These are phyloP conservation scores for Penicillium sp. DNA, from an alignment of 2,329 filamentous ascomycete genomes.

Conservation along the genomic window DNA sequence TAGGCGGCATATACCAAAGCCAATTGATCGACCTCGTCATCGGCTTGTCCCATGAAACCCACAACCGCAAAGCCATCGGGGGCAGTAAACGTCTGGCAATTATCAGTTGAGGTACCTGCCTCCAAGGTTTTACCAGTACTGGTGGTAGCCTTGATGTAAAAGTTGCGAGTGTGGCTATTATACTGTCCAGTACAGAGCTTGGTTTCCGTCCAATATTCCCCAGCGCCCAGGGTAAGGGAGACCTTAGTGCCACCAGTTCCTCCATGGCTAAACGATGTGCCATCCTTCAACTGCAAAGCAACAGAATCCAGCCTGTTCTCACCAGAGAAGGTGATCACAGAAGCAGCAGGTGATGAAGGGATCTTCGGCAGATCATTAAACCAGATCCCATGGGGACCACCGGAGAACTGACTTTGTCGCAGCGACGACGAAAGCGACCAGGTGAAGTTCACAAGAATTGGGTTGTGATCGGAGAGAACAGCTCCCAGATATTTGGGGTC, in stretches of 20 bases:
- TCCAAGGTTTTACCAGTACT: slow-evolving; percentile 49
- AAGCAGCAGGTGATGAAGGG: slow-evolving; percentile 33
- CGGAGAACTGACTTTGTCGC: slow-evolving; percentile 39
- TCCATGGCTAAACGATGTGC: slow-evolving; percentile 53
- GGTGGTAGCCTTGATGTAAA: slow-evolving; percentile 57
- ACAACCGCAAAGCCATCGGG: slow-evolving; percentile 54
- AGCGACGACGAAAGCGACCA: slow-evolving; percentile 52
- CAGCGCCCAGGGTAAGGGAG: slow-evolving; percentile 46
- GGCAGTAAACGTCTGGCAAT: slow-evolving; percentile 51
- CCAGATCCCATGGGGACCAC: slow-evolving; percentile 43
- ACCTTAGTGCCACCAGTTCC: slow-evolving; percentile 51
- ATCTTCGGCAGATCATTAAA: slow-evolving; percentile 56
- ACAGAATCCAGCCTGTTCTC: slow-evolving; percentile 53
- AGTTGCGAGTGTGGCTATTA: slow-evolving; percentile 51
- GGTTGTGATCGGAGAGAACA: slow-evolving; percentile 65
- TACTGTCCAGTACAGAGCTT: slow-evolving; percentile 54
- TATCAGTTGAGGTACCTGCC: slow-evolving; percentile 48
- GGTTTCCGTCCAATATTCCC: slow-evolving; percentile 53
- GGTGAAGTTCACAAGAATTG: slow-evolving; percentile 43
- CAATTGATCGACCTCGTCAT: slow-evolving; percentile 58
- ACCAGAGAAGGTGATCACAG: slow-evolving; percentile 47
- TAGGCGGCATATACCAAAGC: slow-evolving; percentile 36
- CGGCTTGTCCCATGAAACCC: slow-evolving; percentile 54
- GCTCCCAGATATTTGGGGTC: slow-evolving; percentile 41
- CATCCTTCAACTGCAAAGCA: slow-evolving; percentile 50